Percentiles rank a stretch among this genome's conserved stretches.
Evolutionary conservation across 2,329 filamentous ascomycete genomes (phyloP).

Genomic region (Parafenestella ontariensis): DNA sequence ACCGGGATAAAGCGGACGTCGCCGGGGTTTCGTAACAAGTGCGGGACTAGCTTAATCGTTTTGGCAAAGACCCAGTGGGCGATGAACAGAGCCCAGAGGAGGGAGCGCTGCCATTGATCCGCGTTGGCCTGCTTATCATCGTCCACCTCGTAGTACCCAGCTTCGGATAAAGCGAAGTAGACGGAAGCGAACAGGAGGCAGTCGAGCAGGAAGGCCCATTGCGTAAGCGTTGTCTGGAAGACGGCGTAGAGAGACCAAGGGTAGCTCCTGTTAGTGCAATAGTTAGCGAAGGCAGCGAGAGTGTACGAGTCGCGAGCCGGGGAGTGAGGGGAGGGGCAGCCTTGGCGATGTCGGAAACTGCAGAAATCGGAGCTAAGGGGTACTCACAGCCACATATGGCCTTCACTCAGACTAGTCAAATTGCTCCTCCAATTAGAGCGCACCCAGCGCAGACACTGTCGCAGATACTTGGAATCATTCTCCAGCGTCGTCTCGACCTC

Average conservation of each 20-base stretch:
- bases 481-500: conserved; percentile 88
- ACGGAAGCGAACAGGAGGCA: conserved; percentile 51
- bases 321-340: conserved; percentile 32
- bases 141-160: conserved; percentile 36
- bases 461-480: conserved; percentile 85
- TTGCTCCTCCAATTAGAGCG: conserved; percentile 98
- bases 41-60: conserved; percentile 85
- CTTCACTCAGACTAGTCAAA: conserved; percentile 85
- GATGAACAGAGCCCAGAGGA: conserved; percentile 44
- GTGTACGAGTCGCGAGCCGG: conserved; percentile 13
- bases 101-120: conserved; percentile 30
- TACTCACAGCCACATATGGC: conserved; percentile 84
- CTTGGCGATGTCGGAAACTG: conserved; percentile 39
- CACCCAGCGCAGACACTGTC: conserved; percentile 93
- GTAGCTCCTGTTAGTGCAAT: conserved; percentile 70
- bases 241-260: conserved; percentile 94
- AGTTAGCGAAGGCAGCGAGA: conserved; percentile 32
- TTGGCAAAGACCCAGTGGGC: conserved; percentile 76
- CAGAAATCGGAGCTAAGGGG: conserved; percentile 26
- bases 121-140: conserved; percentile 19
- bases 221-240: conserved; percentile 90
- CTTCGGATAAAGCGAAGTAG: conserved; percentile 40
- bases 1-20: conserved; percentile 82
- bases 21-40: conserved; percentile 83
- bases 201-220: conserved; percentile 82